Evolutionary conservation across 2,329 filamentous ascomycete species (phyloP).

Genomic region (Colletotrichum magnum): DNA sequence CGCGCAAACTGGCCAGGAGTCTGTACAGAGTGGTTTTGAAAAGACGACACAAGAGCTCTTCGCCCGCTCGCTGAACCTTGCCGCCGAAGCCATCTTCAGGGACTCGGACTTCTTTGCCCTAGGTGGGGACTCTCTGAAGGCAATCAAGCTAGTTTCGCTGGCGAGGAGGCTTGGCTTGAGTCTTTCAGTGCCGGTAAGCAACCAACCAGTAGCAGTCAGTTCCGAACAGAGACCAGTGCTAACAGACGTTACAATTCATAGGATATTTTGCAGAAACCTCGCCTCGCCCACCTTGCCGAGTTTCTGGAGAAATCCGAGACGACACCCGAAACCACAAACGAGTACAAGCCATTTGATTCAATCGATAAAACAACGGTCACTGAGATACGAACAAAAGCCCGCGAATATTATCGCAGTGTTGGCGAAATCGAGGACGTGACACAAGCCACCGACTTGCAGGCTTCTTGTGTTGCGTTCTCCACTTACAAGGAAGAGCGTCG

Average conservation of each 20-base stretch:
- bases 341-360: constrained; percentile 6
- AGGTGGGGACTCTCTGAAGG: constrained; percentile 16
- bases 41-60: neutral
- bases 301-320: neutral
- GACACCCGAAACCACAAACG: neutral
- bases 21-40: neutral
- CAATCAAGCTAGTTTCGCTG: constrained; percentile 16
- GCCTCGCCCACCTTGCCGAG: neutral
- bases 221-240: neutral
- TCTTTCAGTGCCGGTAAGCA: constrained; percentile 8
- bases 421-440: neutral
- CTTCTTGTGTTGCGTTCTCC: constrained; percentile 19
- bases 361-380: neutral
- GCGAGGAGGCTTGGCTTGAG: constrained; percentile 17
- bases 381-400: neutral
- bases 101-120: constrained; percentile 11
- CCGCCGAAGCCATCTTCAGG: neutral
- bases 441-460: constrained; percentile 10
- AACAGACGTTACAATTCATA: neutral
- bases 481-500: constrained; percentile 14
- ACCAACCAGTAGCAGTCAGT: too few species aligned
- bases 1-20: fast-evolving
- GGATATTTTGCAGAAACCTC: constrained; percentile 11
- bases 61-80: neutral
- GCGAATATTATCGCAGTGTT: neutral